Evolutionary conservation across 2,329 filamentous ascomycete species (phyloP).

Genomic region (Hypoxylon rubiginosum): DNA sequence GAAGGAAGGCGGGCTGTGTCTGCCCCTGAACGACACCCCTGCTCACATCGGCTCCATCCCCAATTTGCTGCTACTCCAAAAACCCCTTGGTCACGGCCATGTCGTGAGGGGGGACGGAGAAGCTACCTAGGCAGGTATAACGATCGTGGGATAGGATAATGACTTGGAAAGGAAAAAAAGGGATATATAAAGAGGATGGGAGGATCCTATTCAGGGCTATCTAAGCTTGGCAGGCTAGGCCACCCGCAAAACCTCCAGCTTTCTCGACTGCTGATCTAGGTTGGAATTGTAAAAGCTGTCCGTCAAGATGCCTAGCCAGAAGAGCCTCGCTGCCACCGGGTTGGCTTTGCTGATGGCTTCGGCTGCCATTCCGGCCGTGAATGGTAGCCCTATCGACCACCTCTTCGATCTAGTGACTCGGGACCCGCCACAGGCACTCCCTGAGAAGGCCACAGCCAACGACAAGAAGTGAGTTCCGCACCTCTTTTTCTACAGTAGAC

Average conservation of each 20-base stretch:
- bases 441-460: slow-evolving; percentile 46
- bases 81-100: slow-evolving; percentile 12
- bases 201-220: background rate
- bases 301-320: slow-evolving; percentile 43
- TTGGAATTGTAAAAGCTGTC: slow-evolving; percentile 10
- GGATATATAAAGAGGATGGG: slow-evolving; percentile 31
- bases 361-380: slow-evolving; percentile 32
- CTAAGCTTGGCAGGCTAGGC: slow-evolving; percentile 5
- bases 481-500: slow-evolving; percentile 1
- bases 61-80: slow-evolving; percentile 29
- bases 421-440: slow-evolving; percentile 47
- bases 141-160: slow-evolving; percentile 5
- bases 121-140: slow-evolving; percentile 1
- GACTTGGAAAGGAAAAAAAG: background rate
- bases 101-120: slow-evolving; percentile 18
- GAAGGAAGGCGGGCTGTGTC: slow-evolving; percentile 44
- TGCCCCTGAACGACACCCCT: slow-evolving; percentile 31
- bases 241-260: slow-evolving; percentile 7
- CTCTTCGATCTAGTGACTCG: slow-evolving; percentile 42
- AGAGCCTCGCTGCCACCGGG: slow-evolving; percentile 42
- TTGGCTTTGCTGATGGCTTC: slow-evolving; percentile 44
- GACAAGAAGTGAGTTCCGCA: slow-evolving; percentile 45
- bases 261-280: slow-evolving; percentile 12
- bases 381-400: slow-evolving; percentile 37
- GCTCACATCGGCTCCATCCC: slow-evolving; percentile 23